These are phyloP conservation scores for Flaveria ramosissima DNA, from an alignment of 129 eudicot species.

Conservation along the genomic window DNA sequence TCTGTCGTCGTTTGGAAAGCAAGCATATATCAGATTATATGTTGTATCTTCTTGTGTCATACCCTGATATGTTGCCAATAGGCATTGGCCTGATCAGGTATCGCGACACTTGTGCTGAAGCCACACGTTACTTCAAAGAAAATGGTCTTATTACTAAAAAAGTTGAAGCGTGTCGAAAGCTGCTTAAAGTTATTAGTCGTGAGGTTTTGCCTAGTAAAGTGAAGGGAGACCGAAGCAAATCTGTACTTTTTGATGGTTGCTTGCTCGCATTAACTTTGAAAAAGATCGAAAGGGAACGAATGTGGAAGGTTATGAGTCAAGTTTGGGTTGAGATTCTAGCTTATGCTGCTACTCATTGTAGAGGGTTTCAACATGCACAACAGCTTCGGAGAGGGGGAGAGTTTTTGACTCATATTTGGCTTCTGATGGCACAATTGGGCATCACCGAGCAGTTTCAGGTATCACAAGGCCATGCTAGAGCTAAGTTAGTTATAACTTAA, in stretches of 20 bases:
- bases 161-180: conserved; percentile 35
- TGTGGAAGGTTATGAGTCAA: conserved; percentile 43
- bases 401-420: conserved; percentile 68
- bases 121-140: conserved; percentile 37
- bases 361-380: conserved; percentile 47
- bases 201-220: conserved; percentile 43
- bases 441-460: conserved; percentile 64
- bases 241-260: conserved; percentile 55
- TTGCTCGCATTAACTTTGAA: neutral
- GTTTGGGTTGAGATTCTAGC: conserved; percentile 57
- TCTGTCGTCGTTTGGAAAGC: conserved; percentile 26
- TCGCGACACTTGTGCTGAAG: conserved; percentile 55
- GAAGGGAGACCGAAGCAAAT: conserved; percentile 55
- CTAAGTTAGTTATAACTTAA: conserved; percentile 14
- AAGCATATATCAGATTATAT: conserved; percentile 45
- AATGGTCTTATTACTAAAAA: neutral
- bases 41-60: conserved; percentile 42
- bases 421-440: conserved; percentile 65
- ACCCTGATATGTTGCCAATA: conserved; percentile 48
- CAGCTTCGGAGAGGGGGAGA: conserved; percentile 58
- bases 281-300: conserved; percentile 13
- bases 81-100: conserved; percentile 53
- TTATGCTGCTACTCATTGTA: conserved; percentile 46
- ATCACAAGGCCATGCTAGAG: conserved; percentile 63
- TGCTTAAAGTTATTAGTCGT: conserved; percentile 40